Evolutionary conservation across 2,329 filamentous ascomycete genomes (phyloP).

Genomic region (Tolypocladium amazonense): DNA sequence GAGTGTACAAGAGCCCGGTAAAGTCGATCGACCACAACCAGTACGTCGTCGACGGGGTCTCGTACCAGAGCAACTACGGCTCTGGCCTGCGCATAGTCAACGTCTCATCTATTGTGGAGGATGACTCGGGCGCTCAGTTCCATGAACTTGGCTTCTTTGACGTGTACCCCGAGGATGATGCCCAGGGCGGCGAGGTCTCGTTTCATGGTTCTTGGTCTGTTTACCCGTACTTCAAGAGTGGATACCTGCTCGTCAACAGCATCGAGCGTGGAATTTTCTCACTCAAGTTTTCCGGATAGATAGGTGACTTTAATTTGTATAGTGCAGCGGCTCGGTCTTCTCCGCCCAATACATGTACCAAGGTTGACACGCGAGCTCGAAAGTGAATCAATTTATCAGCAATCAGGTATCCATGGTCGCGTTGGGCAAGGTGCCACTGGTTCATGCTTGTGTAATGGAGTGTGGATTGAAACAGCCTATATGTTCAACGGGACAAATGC

Average conservation of each 20-base stretch:
- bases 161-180: conserved; percentile 34
- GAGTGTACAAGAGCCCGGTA: conserved; percentile 26
- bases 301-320: neutral
- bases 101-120: conserved; percentile 16
- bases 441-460: neutral
- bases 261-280: conserved; percentile 38
- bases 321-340: neutral
- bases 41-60: conserved; percentile 28
- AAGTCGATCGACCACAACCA: conserved; percentile 35
- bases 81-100: conserved; percentile 30
- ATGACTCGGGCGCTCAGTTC: conserved; percentile 27
- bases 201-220: conserved; percentile 35
- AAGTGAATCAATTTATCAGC: neutral
- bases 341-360: too few species aligned
- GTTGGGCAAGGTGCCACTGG: neutral
- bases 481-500: neutral
- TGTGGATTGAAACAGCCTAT: neutral
- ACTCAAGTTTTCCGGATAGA: conserved; percentile 15
- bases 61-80: conserved; percentile 37
- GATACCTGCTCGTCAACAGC: conserved; percentile 34
- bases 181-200: conserved; percentile 29
- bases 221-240: conserved; percentile 34
- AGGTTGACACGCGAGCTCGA: neutral
- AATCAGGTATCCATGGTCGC: neutral
- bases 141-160: conserved; percentile 34